Percentiles rank a stretch among this genome's conserved stretches.
phyloP scores from a whole-genome alignment of 805 yeast genomes.

The Monosporozyma aerobia region DNA sequence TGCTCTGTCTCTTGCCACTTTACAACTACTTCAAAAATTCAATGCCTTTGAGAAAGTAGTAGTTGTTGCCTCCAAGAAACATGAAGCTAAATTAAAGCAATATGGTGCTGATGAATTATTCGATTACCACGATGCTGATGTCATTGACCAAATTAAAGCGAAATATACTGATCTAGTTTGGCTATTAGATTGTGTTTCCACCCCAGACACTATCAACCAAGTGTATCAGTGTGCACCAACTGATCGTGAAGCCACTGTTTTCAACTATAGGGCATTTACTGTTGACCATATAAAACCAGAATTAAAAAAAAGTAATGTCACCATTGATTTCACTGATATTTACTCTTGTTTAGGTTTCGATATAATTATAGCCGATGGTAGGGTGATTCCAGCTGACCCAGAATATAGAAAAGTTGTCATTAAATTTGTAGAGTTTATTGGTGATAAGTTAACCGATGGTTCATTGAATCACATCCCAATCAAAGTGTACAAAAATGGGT shows the following conservation, averaged over 20 bases:
- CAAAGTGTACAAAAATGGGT: slow-evolving; percentile 22
- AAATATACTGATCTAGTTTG: slow-evolving; percentile 22
- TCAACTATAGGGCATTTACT: slow-evolving; percentile 22
- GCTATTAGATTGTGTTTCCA: slow-evolving; percentile 28
- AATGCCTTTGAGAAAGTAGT: slow-evolving; percentile 34
- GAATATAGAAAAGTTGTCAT: slow-evolving; percentile 15
- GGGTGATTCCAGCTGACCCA: slow-evolving; percentile 13
- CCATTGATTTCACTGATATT: slow-evolving; percentile 27
- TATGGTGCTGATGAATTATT: slow-evolving; percentile 41
- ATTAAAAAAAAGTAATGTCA: slow-evolving; percentile 26
- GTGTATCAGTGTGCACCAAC: slow-evolving; percentile 28
- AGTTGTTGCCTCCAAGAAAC: slow-evolving; percentile 40
- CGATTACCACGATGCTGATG: slow-evolving; percentile 40
- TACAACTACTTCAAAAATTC: slow-evolving; percentile 46
- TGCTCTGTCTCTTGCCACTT: slow-evolving; percentile 45
- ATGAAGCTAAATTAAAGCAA: slow-evolving; percentile 32
- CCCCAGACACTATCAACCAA: slow-evolving; percentile 19
- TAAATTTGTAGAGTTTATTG: slow-evolving; percentile 20
- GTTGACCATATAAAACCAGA: slow-evolving; percentile 16
- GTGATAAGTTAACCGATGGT: slow-evolving; percentile 14
- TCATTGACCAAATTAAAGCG: slow-evolving; percentile 32
- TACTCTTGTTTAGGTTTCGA: slow-evolving; percentile 31
- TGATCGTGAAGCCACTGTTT: slow-evolving; percentile 25
- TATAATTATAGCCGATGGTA: slow-evolving; percentile 17
- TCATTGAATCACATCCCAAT: slow-evolving; percentile 25